Conservation (phyloP, 306 rosid species). For the Cajanus cajan region DNA sequence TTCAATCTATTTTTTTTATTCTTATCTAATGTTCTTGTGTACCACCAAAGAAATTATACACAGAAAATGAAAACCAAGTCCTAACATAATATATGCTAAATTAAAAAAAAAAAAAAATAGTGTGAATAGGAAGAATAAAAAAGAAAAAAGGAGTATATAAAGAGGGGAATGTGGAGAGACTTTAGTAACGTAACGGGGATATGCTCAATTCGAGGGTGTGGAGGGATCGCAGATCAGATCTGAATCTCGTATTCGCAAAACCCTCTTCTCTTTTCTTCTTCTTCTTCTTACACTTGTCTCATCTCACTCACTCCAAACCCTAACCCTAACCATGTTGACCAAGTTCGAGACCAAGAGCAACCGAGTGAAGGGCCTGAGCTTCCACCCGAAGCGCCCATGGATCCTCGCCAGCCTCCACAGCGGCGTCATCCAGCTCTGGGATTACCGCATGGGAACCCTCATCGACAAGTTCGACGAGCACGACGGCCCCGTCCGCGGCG, state of each 20-base stretch:
- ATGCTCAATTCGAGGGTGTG: neutral
- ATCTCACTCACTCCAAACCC: neutral
- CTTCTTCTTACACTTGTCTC: neutral
- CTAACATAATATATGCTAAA: too few species aligned
- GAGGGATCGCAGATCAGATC: slow-evolving; percentile 27
- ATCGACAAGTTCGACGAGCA: slow-evolving; percentile 95
- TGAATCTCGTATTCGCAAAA: slow-evolving; percentile 16
- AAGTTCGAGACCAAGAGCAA: slow-evolving; percentile 98
- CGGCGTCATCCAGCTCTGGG: slow-evolving; percentile 98
- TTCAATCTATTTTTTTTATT: too few species aligned
- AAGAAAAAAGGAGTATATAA: neutral
- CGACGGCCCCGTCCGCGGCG: slow-evolving; percentile 97
- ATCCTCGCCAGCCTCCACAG: slow-evolving; percentile 98
- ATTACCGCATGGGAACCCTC: slow-evolving; percentile 98
- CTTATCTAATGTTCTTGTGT: too few species aligned
- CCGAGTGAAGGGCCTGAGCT: slow-evolving; percentile 93
- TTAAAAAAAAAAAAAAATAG: too few species aligned
- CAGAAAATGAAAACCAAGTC: too few species aligned
- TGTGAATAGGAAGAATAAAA: neutral
- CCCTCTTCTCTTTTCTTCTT: neutral
- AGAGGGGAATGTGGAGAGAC: neutral
- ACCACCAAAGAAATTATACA: too few species aligned
- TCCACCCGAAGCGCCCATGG: slow-evolving; percentile 95
- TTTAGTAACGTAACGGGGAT: neutral
- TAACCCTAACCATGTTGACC: slow-evolving; percentile 55